Evolutionary conservation across 305 asterid species (phyloP).

Genomic region (Solanum hybrid): DNA sequence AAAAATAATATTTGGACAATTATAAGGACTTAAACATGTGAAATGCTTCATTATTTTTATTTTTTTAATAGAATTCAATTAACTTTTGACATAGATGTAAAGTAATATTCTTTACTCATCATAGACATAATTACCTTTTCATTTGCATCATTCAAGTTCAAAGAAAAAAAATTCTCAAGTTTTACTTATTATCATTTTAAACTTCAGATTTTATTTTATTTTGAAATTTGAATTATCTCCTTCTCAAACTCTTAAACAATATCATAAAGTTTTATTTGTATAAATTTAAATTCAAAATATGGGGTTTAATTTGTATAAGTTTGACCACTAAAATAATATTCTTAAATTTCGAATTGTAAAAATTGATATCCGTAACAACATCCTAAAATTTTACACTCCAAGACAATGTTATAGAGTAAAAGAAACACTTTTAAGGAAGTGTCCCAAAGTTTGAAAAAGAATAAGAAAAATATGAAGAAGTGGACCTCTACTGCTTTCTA

Average conservation of each 20-base stretch:
- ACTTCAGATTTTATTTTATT: background rate
- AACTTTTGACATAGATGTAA: background rate
- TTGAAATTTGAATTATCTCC: background rate
- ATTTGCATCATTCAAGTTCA: background rate
- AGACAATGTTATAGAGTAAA: background rate
- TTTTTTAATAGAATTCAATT: background rate
- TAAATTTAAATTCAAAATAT: background rate
- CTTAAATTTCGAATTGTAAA: background rate
- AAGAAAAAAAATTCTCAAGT: background rate
- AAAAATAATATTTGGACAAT: background rate
- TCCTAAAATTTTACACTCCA: background rate
- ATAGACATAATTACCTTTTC: background rate
- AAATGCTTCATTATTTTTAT: background rate
- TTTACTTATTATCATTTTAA: background rate
- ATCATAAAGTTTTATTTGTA: background rate
- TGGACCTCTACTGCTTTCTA: background rate
- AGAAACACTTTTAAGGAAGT: background rate
- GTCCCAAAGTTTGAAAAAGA: background rate
- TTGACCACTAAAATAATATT: background rate
- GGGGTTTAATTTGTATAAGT: background rate
- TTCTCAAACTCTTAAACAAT: background rate
- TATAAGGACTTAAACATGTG: background rate
- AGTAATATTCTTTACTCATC: background rate
- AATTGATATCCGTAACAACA: background rate
- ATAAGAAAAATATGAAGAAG: background rate